Conservation (phyloP, 495 filamentous ascomycete genomes). For the Cenococcum geophilum region DNA sequence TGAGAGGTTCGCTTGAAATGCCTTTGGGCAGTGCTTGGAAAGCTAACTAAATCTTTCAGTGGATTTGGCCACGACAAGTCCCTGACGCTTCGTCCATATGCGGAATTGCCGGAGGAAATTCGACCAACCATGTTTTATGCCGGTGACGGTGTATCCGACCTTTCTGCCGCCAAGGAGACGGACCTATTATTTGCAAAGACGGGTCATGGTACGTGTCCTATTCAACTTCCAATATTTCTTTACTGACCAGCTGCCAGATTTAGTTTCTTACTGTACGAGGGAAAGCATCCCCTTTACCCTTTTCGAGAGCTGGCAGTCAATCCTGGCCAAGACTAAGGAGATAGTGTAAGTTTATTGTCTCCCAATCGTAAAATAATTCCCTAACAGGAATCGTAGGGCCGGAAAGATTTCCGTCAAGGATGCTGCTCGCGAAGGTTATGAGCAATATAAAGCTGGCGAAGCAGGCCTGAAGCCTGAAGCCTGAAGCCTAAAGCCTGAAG, state of each 20-base stretch:
- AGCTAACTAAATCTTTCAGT: slow-evolving; percentile 39
- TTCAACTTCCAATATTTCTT: background rate
- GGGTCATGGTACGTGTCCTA: slow-evolving; percentile 60
- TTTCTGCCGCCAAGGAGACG: slow-evolving; percentile 81
- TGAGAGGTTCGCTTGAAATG: slow-evolving; percentile 52
- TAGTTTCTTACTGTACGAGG: slow-evolving; percentile 73
- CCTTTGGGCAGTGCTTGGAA: background rate
- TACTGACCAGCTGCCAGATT: slow-evolving; percentile 47
- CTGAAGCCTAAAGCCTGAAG: background rate
- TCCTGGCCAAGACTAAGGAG: slow-evolving; percentile 64
- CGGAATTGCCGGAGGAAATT: slow-evolving; percentile 55
- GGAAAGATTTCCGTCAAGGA: slow-evolving; percentile 39
- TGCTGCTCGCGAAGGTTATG: slow-evolving; percentile 36
- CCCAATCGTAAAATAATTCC: background rate
- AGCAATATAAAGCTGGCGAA: slow-evolving; percentile 32
- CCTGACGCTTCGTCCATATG: slow-evolving; percentile 76
- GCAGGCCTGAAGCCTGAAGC: background rate
- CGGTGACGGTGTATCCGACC: slow-evolving; percentile 83
- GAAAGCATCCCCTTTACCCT: slow-evolving; percentile 73
- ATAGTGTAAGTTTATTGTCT: slow-evolving; percentile 46
- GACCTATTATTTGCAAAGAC: slow-evolving; percentile 88
- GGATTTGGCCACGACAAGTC: slow-evolving; percentile 92
- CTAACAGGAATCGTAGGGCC: slow-evolving; percentile 4
- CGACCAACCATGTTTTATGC: slow-evolving; percentile 81
- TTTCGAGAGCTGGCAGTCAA: slow-evolving; percentile 72